Percentiles rank a stretch among this genome's conserved stretches.
Conservation (phyloP, 164 flowering plant genomes). For the Vitis rupestris region DNA sequence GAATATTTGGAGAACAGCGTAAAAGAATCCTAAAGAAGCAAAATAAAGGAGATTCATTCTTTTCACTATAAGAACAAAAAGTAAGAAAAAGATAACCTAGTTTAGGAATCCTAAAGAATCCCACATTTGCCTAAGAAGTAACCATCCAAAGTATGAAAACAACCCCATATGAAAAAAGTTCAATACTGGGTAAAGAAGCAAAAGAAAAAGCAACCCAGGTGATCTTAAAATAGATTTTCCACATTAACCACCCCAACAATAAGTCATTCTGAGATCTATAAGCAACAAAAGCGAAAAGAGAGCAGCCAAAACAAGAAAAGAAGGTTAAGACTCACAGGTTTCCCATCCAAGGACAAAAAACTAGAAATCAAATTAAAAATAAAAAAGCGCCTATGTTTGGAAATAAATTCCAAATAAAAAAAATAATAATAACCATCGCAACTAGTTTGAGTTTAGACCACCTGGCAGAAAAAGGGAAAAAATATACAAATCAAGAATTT, state of each 20-base stretch:
- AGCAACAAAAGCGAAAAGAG: constrained; percentile 4
- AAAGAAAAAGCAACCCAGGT: constrained; percentile 12
- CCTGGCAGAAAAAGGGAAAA: background rate
- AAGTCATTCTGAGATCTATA: constrained; percentile 13
- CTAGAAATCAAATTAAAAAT: too few species aligned
- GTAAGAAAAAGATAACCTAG: constrained; percentile 14
- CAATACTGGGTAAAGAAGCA: constrained; percentile 23
- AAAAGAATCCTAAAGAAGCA: constrained; percentile 1
- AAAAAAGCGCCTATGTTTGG: background rate
- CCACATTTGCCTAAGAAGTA: constrained; percentile 26
- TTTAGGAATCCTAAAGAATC: constrained; percentile 17
- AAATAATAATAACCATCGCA: background rate
- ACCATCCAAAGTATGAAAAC: constrained; percentile 24
- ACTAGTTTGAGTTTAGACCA: background rate
- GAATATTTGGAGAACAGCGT: background rate
- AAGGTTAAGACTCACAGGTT: constrained; percentile 9
- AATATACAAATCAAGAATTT: background rate
- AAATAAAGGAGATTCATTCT: constrained; percentile 7
- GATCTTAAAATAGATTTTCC: constrained; percentile 24
- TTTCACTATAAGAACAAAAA: background rate
- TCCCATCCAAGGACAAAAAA: background rate
- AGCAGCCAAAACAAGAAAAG: constrained; percentile 1
- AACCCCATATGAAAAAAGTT: constrained; percentile 21
- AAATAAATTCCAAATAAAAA: background rate
- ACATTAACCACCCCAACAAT: constrained; percentile 11